Evolutionary conservation across 2,329 filamentous ascomycete species (phyloP), one percentile per base, ranked within the genome.

Genomic region (Cercospora canescens): DNA sequence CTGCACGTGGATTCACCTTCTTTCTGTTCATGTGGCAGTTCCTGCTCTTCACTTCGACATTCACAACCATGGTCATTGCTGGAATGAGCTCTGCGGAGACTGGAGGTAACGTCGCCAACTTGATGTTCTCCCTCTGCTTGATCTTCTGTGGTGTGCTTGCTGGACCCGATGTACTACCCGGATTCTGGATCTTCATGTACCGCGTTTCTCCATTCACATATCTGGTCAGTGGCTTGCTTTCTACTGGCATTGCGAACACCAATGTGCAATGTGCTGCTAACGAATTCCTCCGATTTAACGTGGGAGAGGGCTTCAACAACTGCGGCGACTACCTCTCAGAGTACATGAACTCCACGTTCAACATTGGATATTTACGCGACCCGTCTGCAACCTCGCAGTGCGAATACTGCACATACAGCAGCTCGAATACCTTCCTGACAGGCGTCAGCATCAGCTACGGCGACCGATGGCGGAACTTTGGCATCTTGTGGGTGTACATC

Each of bases 151-250:
- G 89, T 83, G 89, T 95, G 58, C 85, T 96, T 68, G 88, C 88
- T 30, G 81, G 82, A 6, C 89, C 90, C 0, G 78, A 80, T 2
- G 77, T 80, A 2, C 84, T 94, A 35, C 91, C 91, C 0, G 81
- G 86, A 6, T 93, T 94, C 84, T 94, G 91, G 91, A 87, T 89
- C 71, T 92, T 92, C 82, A 91, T 93, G 89, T 94, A 94, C 79
- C 87, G 90, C 55, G 80, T 93, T 57, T 93, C 89, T 0, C 71
- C 63, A 6, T 91, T 97, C 72, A 94, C 91, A 0, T 97, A 96
- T 76, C 81, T 95, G 16, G 87, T 94, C 28, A 85, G 86, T 9
- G 91, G 89, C 24, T 88, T 96, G 81, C 78, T 94, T 0, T 85
- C 89, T 0, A 86, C 86, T 0, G 91, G 87, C 3, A 81, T 96